Base-by-base conservation (phyloP, 1,284 basidiomycete genomes). In the Microstroma glucosiphilum region DNA sequence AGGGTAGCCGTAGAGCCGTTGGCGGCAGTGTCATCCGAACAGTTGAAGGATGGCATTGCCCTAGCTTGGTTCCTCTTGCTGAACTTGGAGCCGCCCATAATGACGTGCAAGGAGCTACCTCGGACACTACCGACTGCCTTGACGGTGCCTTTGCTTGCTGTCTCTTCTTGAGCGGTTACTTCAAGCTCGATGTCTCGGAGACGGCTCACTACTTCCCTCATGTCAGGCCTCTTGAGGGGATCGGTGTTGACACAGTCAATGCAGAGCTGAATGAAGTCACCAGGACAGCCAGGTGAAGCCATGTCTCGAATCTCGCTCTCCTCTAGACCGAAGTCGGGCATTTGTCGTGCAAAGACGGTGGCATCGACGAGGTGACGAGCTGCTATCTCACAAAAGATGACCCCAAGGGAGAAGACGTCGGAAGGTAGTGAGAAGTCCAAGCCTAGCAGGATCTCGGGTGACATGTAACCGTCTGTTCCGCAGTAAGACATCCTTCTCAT, bases 381-480 rank as follows among this genome's bases (percentile, higher is more conserved):
- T 0, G 88, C 84, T 69, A 98, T 90, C 81, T 98, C 94, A 75
- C 90, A 89, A 72, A 96, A 89, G 71, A 98, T 94, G 77, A 98
- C 87, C 0, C 93, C 94, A 21, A 96, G 85, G 6, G 91, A 93
- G 80, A 91, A 96, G 12, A 96, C 87, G 77, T 98, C 94, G 7
- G 93, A 94, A 1, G 91, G 88, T 7, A 97, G 85, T 76, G 91
- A 89, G 73, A 97, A 96, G 72, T 91, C 89, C 60, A 89, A 85
- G 19, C 93, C 92, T 13, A 91, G 83, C 7, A 96, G 82, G 70
- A 98, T 96, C 80, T 97, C 94, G 0, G 93, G 94, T 9, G 81
- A 82, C 83, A 83, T 81, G 69, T 81, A 81, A 55, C 76, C 68
- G 75, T 96, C 93, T 0, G 93, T 97, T 17, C 93, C 93, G 72